Conservation (phyloP, 352 stramenopile species). For the Pythium pyrilobum region DNA sequence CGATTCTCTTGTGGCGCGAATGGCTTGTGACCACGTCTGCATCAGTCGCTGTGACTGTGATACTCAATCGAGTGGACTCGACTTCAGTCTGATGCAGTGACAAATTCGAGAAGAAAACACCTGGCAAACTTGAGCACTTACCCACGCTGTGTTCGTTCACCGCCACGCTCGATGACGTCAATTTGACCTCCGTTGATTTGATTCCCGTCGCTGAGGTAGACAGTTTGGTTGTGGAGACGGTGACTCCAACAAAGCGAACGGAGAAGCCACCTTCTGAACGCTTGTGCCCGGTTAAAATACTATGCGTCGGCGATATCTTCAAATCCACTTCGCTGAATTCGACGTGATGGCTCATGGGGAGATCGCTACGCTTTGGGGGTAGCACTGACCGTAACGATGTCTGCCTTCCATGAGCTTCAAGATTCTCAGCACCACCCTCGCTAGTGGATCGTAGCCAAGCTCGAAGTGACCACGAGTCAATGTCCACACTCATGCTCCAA, state of each 20-base stretch:
- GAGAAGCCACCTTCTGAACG: no score
- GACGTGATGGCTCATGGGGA: slow-evolving; percentile 7
- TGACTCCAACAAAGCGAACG: slow-evolving; percentile 3
- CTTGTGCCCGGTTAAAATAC: neutral
- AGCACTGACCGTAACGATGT: slow-evolving; percentile 2
- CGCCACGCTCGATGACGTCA: slow-evolving; percentile 4
- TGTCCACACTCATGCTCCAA: slow-evolving; percentile 9
- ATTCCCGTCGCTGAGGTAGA: neutral
- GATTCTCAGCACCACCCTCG: neutral
- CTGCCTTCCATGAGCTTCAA: slow-evolving; percentile 7
- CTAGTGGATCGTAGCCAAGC: slow-evolving; percentile 3
- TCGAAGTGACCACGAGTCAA: slow-evolving; percentile 13
- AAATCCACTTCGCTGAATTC: slow-evolving; percentile 9
- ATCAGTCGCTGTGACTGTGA: slow-evolving; percentile 4
- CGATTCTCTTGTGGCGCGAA: neutral
- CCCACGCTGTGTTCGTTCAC: neutral
- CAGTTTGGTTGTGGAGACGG: slow-evolving; percentile 1
- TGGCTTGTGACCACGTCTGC: slow-evolving; percentile 6
- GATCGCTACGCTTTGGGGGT: slow-evolving; percentile 10
- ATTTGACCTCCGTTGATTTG: slow-evolving; percentile 16
- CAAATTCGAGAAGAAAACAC: slow-evolving; percentile 3
- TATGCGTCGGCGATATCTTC: neutral
- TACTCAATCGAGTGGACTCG: neutral
- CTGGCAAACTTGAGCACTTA: neutral
- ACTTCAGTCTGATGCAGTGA: slow-evolving; percentile 9